Evolutionary conservation across 2,329 filamentous ascomycete species (phyloP), one percentile per base, ranked within the genome.

Genomic region (Pyrenophora tritici-repentis): DNA sequence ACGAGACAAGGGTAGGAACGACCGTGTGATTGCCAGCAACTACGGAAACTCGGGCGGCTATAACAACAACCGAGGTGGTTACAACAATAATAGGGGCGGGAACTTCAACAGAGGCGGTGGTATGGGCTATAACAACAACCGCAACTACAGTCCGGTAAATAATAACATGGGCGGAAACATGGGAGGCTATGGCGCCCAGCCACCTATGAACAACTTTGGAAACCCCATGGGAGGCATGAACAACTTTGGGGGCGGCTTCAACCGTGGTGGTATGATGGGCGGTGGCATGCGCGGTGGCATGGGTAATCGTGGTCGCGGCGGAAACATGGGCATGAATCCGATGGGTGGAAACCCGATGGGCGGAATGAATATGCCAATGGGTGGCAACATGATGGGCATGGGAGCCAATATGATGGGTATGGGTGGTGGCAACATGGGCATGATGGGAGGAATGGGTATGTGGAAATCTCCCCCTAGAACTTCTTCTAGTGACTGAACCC

Each of bases 1-100:
- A 62, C 84, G 89, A 22, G 86, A 81, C 32, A 87, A 90, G 68
- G 84, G 86, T 36, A 77, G 79, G 65, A 79, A 84, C 53, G 85
- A 85, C 45, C 80, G 84, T 24, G 72, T 78, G 48, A 72, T 77
- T 14, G 75, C 76, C 47, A 68, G 70, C 36, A 72, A 58, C 41
- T 72, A 62, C 46, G 56, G 61, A 59, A 78, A 79, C 69, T 83
- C 81, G 74, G 79, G 80, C 45, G 82, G 80, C 33, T 48, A 55
- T 8, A 60, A 56, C 42, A 62, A 61, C 33, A 61, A 12, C 26
- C 26, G 58, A 32, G 80, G 81, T 61, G 83, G 79, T 29, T 60
- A 63, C 7, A 69, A 67, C 55, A 68, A 69, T 35, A 63, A 62
- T 39, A 64, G 59, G 40, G 56, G 69, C 36, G 70, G 71, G 32